Percentiles rank a stretch among this genome's conserved stretches.
These are phyloP conservation scores for Penicillium sp. DNA, from an alignment of 2,329 filamentous ascomycete genomes.

Conservation along the genomic window DNA sequence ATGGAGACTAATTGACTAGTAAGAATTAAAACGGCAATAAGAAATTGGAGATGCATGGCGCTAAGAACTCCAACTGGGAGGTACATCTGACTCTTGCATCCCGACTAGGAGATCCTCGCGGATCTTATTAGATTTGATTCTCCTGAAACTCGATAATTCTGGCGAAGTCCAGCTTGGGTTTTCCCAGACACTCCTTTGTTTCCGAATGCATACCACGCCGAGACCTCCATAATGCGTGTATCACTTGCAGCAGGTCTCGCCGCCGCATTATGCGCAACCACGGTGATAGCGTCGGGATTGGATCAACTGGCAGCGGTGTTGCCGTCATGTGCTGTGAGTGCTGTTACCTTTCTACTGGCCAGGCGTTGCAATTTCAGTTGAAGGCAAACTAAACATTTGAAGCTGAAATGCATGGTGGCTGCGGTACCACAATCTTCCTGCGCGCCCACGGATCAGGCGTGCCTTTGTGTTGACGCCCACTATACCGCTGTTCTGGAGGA, in stretches of 20 bases:
- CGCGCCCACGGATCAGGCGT: slow-evolving; percentile 39
- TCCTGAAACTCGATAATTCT: neutral
- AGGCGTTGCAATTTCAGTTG: neutral
- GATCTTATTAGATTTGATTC: neutral
- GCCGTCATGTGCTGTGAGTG: slow-evolving; percentile 27
- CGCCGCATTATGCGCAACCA: slow-evolving; percentile 8
- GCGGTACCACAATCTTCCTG: slow-evolving; percentile 39
- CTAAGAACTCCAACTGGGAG: slow-evolving; percentile 1
- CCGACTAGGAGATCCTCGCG: slow-evolving; percentile 1
- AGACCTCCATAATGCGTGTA: slow-evolving; percentile 10
- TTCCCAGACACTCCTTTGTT: neutral
- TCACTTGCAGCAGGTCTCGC: slow-evolving; percentile 3
- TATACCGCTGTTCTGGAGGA: slow-evolving; percentile 34
- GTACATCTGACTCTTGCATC: neutral
- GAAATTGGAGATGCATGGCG: neutral
- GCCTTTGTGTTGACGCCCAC: slow-evolving; percentile 41
- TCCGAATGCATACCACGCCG: slow-evolving; percentile 3
- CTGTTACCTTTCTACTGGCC: too few species aligned
- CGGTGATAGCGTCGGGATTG: slow-evolving; percentile 9
- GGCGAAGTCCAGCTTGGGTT: neutral
- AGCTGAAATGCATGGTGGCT: slow-evolving; percentile 27
- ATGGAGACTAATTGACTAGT: neutral
- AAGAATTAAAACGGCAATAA: neutral
- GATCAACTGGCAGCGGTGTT: slow-evolving; percentile 17
- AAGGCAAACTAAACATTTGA: slow-evolving; percentile 1